Evolutionary conservation across 805 yeast genomes (phyloP).

Genomic region (Candida ipomoeae): DNA sequence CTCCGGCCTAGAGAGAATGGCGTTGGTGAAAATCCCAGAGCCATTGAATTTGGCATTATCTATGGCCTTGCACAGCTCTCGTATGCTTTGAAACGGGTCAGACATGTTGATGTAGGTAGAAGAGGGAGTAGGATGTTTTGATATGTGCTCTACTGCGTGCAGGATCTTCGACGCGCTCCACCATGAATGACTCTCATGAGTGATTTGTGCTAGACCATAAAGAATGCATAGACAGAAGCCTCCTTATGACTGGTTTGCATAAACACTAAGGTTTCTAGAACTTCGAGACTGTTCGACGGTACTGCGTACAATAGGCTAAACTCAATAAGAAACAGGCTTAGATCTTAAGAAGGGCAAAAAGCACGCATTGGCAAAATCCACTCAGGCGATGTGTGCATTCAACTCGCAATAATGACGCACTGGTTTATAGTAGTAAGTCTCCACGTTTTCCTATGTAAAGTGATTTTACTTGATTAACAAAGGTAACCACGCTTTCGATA

Average conservation of each 20-base stretch:
- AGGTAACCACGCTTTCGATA: too few relatives aligned
- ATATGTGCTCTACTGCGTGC: not conserved
- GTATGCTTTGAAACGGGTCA: slow-evolving; percentile 10
- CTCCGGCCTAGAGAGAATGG: slow-evolving; percentile 48
- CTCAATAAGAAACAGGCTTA: too few relatives aligned
- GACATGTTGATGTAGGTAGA: slow-evolving; percentile 3
- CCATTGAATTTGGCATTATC: slow-evolving; percentile 45
- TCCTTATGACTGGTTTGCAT: too few relatives aligned
- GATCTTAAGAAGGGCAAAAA: not conserved
- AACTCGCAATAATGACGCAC: not conserved
- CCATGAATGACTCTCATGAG: not conserved
- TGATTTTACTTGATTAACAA: not conserved
- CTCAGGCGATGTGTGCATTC: not conserved
- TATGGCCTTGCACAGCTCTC: slow-evolving; percentile 31
- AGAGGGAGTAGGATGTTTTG: slow-evolving; percentile 1
- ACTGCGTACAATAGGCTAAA: too few relatives aligned
- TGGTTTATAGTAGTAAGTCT: too few relatives aligned
- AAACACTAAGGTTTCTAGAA: too few relatives aligned
- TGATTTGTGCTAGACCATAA: too few relatives aligned
- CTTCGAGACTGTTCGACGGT: too few relatives aligned
- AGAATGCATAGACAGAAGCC: not conserved
- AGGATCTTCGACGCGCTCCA: not conserved
- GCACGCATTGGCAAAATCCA: not conserved
- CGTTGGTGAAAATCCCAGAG: slow-evolving; percentile 65
- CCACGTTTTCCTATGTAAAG: too few relatives aligned